Evolutionary conservation across 345 rosid genomes (phyloP).

Genomic region (Psidium guajava): DNA sequence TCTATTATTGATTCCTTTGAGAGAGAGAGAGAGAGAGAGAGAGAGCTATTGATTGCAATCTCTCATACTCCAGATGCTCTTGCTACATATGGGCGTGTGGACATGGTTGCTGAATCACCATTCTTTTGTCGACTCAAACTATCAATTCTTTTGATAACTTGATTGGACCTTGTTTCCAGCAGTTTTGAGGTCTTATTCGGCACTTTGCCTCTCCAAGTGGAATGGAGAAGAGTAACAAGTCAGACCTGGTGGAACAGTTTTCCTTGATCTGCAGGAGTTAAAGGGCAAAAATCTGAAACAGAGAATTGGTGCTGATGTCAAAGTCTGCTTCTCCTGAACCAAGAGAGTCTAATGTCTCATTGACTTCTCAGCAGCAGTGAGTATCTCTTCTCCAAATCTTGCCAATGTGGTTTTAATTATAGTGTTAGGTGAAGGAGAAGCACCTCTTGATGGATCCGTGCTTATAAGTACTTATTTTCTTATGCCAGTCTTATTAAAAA

Average conservation of each 20-base stretch:
- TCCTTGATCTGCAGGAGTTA: constrained; percentile 12
- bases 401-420: background rate
- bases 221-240: background rate
- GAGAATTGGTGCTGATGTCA: constrained; percentile 40
- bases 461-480: background rate
- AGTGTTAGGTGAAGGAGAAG: background rate
- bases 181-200: background rate
- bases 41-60: background rate
- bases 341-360: constrained; percentile 12
- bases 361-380: constrained; percentile 25
- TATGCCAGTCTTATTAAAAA: background rate
- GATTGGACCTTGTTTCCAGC: background rate
- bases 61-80: background rate
- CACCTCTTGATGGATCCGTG: background rate
- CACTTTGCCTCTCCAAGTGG: background rate
- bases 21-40: background rate
- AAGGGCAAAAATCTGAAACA: constrained; percentile 8
- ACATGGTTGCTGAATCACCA: background rate
- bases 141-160: background rate
- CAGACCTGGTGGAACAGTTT: background rate
- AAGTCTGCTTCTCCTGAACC: constrained; percentile 38
- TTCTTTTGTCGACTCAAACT: background rate
- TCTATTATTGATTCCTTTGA: background rate
- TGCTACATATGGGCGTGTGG: background rate
- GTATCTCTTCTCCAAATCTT: background rate